Conservation (phyloP, 306 rosid species). For the Cicer arietinum region DNA sequence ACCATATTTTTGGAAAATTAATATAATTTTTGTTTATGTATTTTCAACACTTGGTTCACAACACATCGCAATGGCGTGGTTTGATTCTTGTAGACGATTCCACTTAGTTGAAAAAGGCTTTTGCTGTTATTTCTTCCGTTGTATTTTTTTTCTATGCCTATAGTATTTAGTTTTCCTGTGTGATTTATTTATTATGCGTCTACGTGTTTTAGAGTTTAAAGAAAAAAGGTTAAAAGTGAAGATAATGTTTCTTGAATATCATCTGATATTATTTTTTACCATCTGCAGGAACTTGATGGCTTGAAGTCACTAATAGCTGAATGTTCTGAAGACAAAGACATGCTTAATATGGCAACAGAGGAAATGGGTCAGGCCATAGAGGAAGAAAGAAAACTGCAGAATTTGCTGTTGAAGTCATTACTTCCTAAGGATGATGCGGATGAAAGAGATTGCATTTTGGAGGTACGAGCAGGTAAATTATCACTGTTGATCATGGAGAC, state of each 20-base stretch:
- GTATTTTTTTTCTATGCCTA: background rate
- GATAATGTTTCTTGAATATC: background rate
- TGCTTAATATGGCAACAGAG: constrained; percentile 77
- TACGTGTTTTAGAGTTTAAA: constrained; percentile 1
- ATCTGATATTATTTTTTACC: constrained; percentile 30
- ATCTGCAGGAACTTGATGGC: constrained; percentile 70
- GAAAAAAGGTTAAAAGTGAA: constrained; percentile 2
- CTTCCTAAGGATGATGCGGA: constrained; percentile 97
- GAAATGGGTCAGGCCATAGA: constrained; percentile 67
- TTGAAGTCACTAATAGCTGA: constrained; percentile 72
- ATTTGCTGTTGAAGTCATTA: constrained; percentile 66
- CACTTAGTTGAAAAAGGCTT: background rate
- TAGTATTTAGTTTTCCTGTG: constrained; percentile 12
- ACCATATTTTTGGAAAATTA: background rate
- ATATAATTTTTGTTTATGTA: background rate
- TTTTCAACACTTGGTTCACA: background rate
- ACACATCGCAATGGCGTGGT: background rate
- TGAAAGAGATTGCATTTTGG: constrained; percentile 93
- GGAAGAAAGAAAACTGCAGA: constrained; percentile 69
- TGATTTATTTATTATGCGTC: constrained; percentile 29
- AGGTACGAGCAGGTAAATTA: constrained; percentile 90
- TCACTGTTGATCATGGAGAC: constrained; percentile 39
- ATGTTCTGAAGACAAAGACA: constrained; percentile 80
- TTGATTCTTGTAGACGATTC: constrained; percentile 9
- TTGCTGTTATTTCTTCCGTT: background rate